phyloP scores from a whole-genome alignment of 306 rosid genomes.

The Dicorynia guianensis region DNA sequence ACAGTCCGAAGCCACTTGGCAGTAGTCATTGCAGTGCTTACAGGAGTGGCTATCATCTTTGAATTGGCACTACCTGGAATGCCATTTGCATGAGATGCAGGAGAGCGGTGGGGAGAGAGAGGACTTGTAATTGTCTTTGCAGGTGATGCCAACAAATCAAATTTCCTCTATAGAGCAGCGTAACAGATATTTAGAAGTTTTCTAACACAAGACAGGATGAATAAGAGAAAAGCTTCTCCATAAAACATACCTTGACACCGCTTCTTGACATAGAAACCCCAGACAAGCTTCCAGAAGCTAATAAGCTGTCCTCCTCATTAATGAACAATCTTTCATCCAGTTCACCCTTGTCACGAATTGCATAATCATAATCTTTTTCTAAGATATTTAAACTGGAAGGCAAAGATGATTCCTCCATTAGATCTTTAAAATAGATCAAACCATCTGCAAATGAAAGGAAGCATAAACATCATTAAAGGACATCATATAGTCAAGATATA shows the following conservation, averaged over 20 bases:
- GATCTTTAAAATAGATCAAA: slow-evolving; percentile 79
- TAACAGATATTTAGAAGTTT: slow-evolving; percentile 34
- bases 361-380: slow-evolving; percentile 80
- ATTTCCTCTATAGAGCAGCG: slow-evolving; percentile 68
- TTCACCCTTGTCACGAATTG: slow-evolving; percentile 72
- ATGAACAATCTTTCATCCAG: slow-evolving; percentile 91
- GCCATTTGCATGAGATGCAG: slow-evolving; percentile 72
- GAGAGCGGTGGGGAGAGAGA: slow-evolving; percentile 92
- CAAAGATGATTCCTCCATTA: slow-evolving; percentile 75
- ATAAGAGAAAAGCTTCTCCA: slow-evolving; percentile 18
- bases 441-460: slow-evolving; percentile 66
- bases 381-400: slow-evolving; percentile 66
- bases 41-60: slow-evolving; percentile 89
- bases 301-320: slow-evolving; percentile 83
- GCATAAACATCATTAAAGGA: slow-evolving; percentile 30
- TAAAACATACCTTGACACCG: slow-evolving; percentile 78
- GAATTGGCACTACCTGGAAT: slow-evolving; percentile 55
- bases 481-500: background rate
- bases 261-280: slow-evolving; percentile 64
- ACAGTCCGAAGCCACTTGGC: slow-evolving; percentile 99
- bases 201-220: slow-evolving; percentile 4
- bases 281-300: slow-evolving; percentile 82
- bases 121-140: slow-evolving; percentile 75
- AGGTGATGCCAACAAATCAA: slow-evolving; percentile 82
- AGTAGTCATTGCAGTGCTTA: slow-evolving; percentile 98